Evolutionary conservation across 2,329 filamentous ascomycete genomes (phyloP).

Genomic region (Akanthomyces dipterigenus): DNA sequence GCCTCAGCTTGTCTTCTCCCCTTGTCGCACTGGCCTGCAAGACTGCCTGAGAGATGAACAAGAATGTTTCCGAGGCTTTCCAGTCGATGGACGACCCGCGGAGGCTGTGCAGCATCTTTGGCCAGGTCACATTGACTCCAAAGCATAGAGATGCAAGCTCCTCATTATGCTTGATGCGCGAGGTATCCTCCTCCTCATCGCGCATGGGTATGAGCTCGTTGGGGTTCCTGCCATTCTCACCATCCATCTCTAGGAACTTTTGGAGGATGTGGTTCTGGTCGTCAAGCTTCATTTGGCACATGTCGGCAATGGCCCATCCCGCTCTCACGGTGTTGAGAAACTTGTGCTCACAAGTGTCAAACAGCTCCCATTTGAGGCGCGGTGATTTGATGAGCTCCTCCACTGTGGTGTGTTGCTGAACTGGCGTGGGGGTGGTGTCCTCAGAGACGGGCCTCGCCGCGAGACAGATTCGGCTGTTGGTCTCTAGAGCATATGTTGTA

Average conservation of each 20-base stretch:
- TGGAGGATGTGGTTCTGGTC: not conserved
- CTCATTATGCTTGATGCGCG: constrained; percentile 19
- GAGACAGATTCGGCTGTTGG: not conserved
- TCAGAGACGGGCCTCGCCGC: not conserved
- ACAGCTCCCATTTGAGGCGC: not conserved
- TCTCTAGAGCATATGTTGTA: not conserved
- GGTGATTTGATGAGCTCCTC: too few relatives aligned
- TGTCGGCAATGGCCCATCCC: fast-evolving
- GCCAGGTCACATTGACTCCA: not conserved
- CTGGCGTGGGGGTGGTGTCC: not conserved
- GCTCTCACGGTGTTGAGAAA: not conserved
- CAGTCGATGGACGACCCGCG: not conserved
- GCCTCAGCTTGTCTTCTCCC: too few relatives aligned
- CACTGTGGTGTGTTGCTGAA: not conserved
- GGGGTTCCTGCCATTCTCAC: not conserved
- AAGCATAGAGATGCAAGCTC: not conserved
- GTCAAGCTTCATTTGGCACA: not conserved
- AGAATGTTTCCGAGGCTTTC: not conserved
- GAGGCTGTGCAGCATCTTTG: not conserved
- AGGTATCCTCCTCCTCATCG: not conserved
- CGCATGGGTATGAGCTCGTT: not conserved
- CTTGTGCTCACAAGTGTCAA: not conserved
- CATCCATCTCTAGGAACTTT: not conserved
- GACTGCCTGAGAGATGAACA: not conserved
- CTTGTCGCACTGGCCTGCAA: not conserved